phyloP scores from a whole-genome alignment of 2,329 filamentous ascomycete genomes.

The Diaporthe sp. region DNA sequence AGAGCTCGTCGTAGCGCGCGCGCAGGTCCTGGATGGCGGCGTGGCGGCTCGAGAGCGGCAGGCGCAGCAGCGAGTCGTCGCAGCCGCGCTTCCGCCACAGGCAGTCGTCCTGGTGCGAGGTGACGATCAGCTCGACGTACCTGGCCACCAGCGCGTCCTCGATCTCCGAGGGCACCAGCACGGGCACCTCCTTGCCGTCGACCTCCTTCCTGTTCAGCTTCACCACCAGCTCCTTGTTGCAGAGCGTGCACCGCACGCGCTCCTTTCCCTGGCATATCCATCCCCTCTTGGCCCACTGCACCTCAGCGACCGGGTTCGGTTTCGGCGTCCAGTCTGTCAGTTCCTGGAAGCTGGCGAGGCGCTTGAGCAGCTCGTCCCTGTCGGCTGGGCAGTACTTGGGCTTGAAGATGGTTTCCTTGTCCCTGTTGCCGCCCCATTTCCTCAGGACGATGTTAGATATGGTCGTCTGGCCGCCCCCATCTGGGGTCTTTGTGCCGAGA shows the following conservation, averaged over 20 bases:
- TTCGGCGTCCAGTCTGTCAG: constrained; percentile 96
- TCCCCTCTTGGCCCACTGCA: constrained; percentile 94
- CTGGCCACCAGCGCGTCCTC: constrained; percentile 80
- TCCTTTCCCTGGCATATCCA: constrained; percentile 90
- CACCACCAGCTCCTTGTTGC: constrained; percentile 86
- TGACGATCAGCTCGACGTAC: constrained; percentile 80
- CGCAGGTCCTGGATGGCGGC: constrained; percentile 70
- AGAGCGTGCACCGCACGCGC: constrained; percentile 87
- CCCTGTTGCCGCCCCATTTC: constrained; percentile 53
- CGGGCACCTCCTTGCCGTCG: constrained; percentile 67
- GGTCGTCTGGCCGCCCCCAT: constrained; percentile 46
- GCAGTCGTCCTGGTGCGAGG: constrained; percentile 84
- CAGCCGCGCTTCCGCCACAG: constrained; percentile 91
- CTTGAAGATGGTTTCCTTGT: constrained; percentile 48
- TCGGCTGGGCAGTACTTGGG: constrained; percentile 90
- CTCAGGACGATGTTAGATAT: constrained; percentile 58
- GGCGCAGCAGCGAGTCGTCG: constrained; percentile 75
- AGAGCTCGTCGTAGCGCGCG: constrained; percentile 75
- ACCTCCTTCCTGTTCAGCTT: constrained; percentile 76
- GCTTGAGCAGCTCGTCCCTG: constrained; percentile 82
- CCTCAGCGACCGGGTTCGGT: constrained; percentile 85
- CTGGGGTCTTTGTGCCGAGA: constrained; percentile 14
- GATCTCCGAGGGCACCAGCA: constrained; percentile 72
- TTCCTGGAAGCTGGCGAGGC: constrained; percentile 90
- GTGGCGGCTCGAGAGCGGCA: constrained; percentile 74